A percentile compares a stretch with the other conserved stretches of the same genome.
Conservation (phyloP, 352 stramenopile species). For the Phytopythium helicoides region DNA sequence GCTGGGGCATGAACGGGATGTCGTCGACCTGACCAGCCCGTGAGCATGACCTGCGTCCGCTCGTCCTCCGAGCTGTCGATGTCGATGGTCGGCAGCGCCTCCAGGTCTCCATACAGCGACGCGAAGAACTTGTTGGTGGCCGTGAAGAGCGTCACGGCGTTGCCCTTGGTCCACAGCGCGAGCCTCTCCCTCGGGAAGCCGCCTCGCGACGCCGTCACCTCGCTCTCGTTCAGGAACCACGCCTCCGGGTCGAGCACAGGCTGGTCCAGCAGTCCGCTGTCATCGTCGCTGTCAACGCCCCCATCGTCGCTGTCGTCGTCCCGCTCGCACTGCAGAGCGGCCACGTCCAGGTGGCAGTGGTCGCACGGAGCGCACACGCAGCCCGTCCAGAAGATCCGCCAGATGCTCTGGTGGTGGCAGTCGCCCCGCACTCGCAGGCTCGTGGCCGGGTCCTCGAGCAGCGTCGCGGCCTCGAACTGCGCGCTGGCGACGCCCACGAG, state of each 20-base stretch:
- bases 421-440: background rate
- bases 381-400: slow-evolving; percentile 14
- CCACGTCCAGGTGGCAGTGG: slow-evolving; percentile 28
- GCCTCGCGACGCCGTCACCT: slow-evolving; percentile 40
- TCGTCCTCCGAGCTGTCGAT: background rate
- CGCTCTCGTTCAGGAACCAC: slow-evolving; percentile 55
- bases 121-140: slow-evolving; percentile 46
- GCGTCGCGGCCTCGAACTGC: slow-evolving; percentile 3
- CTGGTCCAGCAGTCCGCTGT: slow-evolving; percentile 17
- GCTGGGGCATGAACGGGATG: slow-evolving; percentile 30
- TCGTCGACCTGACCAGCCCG: slow-evolving; percentile 50
- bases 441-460: slow-evolving; percentile 1
- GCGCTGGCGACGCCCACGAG: background rate
- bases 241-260: slow-evolving; percentile 38
- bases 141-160: slow-evolving; percentile 38
- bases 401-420: slow-evolving; percentile 17
- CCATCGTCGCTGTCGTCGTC: slow-evolving; percentile 4
- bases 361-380: slow-evolving; percentile 44
- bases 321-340: slow-evolving; percentile 14
- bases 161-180: slow-evolving; percentile 24
- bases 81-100: slow-evolving; percentile 16
- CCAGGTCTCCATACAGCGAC: slow-evolving; percentile 33
- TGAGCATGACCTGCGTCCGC: slow-evolving; percentile 30
- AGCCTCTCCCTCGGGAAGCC: slow-evolving; percentile 38
- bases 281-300: background rate